Base-by-base conservation (phyloP, 345 rosid species). In the Clausena lansium region DNA sequence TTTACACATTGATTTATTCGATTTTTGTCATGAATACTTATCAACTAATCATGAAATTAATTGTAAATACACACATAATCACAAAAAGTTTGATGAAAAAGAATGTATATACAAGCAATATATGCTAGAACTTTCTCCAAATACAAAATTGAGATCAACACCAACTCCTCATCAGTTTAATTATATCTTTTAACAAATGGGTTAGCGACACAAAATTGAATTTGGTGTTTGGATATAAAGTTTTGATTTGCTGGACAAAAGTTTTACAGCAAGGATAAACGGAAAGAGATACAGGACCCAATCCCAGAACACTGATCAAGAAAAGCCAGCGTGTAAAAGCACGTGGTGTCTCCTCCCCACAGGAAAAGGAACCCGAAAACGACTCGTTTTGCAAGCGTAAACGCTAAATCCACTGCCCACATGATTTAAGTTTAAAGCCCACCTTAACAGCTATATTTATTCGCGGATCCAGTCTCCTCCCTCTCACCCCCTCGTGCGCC, bases 401-500 rank as follows among this genome's bases (percentile, higher is more conserved):
- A 41, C 15, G 47, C 60, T 9, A 35, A 38, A 13, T n/a, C n/a
- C n/a, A n/a, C n/a, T n/a, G n/a, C 72, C 74, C 76, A 68, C 81
- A 55, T 54, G 72, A 55, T 65, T 68, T 15, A 54, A 14, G 47
- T 45, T 4, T 13, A 3, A 0, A 45, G 0, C 50, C 50, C 15
- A 13, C 50, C 39, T 33, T 60, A 54, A 74, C 78, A 74, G 67
- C 81, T 81, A 68, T 61, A 61, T 35, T 74, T 62, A 68, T 78
- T 74, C 72, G 71, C 81, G 76, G 84, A 82, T 81, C 84, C 78
- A 74, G 68, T 76, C 68, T 72, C 77, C 45, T 9, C 47, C 19
- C 33, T 22, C 17, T 45, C 57, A 11, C 17, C 59, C 81, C 35
- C 84, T 77, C 74, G 81, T 68, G 81, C 84, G 67, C 57, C 74